Conservation (phyloP, 2,329 filamentous ascomycete species). For the Aspergillus carbonarius region DNA sequence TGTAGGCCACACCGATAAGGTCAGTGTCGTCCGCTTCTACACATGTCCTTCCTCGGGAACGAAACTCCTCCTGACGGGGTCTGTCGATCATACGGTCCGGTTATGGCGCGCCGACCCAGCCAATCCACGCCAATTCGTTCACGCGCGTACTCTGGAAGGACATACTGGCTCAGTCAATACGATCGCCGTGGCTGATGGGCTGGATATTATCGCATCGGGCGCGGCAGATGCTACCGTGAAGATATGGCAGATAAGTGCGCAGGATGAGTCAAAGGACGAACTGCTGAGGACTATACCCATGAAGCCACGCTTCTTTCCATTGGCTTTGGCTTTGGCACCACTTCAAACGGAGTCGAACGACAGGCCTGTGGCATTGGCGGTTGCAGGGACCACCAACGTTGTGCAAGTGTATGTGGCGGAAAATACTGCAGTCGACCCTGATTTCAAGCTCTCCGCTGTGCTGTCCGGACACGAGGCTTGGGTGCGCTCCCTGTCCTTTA, state of each 20-base stretch:
- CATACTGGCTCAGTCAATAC: conserved; percentile 75
- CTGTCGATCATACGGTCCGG: conserved; percentile 74
- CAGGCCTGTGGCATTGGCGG: conserved; percentile 64
- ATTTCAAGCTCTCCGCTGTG: conserved; percentile 72
- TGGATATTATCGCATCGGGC: conserved; percentile 56
- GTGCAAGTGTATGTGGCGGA: conserved; percentile 75
- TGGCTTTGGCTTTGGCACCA: conserved; percentile 68
- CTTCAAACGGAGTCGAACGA: conserved; percentile 55
- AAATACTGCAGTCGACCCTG: conserved; percentile 34
- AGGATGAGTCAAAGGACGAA: conserved; percentile 38
- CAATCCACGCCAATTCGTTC: conserved; percentile 37
- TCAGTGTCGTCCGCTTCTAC: conserved; percentile 82
- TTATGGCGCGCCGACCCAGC: conserved; percentile 52
- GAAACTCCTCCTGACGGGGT: conserved; percentile 71
- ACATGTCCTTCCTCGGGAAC: conserved; percentile 49
- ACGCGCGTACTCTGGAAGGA: conserved; percentile 55
- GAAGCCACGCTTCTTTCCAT: conserved; percentile 75
- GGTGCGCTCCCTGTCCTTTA: conserved; percentile 83
- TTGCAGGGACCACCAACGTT: conserved; percentile 79
- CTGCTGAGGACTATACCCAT: conserved; percentile 70
- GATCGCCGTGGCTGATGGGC: conserved; percentile 49
- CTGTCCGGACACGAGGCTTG: conserved; percentile 91
- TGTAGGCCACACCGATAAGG: conserved; percentile 71
- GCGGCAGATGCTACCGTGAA: conserved; percentile 63
- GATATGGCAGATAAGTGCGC: conserved; percentile 63